Conservation (phyloP, 805 yeast genomes). For the Blastobotrys peoriensis region DNA sequence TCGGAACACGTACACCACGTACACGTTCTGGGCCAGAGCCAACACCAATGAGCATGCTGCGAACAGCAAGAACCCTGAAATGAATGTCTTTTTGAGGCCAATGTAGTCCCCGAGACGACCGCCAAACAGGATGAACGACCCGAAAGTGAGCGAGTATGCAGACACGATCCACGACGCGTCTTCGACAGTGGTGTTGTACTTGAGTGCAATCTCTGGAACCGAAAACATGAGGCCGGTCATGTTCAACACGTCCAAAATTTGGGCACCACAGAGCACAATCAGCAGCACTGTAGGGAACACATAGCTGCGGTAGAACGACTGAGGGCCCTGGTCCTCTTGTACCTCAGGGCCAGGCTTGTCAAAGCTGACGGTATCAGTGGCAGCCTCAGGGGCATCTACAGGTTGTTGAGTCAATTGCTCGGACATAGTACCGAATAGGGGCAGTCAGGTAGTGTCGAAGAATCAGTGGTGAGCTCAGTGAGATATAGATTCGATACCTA, state of each 20-base stretch:
- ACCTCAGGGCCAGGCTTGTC: no score
- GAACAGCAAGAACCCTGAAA: slow-evolving; percentile 22
- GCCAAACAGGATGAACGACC: slow-evolving; percentile 38
- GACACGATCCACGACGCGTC: slow-evolving; percentile 36
- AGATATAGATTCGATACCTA: no score
- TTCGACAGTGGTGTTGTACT: slow-evolving; percentile 16
- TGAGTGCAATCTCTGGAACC: slow-evolving; percentile 16
- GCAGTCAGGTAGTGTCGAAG: no score
- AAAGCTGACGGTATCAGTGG: no score
- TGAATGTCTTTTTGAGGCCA: slow-evolving; percentile 34
- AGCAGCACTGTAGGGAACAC: not conserved
- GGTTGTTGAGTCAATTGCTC: no score
- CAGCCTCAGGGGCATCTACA: no score
- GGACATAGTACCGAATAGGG: no score
- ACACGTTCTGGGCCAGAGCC: slow-evolving; percentile 34
- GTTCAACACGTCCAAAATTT: slow-evolving; percentile 23
- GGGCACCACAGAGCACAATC: slow-evolving; percentile 11
- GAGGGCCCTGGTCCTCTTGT: not conserved
- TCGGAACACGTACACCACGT: slow-evolving; percentile 37
- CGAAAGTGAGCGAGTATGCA: slow-evolving; percentile 40
- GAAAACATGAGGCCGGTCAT: slow-evolving; percentile 22
- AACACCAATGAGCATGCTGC: slow-evolving; percentile 30
- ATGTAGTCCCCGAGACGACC: slow-evolving; percentile 40
- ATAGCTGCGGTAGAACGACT: not conserved
- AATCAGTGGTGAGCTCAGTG: no score